phyloP scores from a whole-genome alignment of 805 yeast species.

The Torulaspora franciscae region DNA sequence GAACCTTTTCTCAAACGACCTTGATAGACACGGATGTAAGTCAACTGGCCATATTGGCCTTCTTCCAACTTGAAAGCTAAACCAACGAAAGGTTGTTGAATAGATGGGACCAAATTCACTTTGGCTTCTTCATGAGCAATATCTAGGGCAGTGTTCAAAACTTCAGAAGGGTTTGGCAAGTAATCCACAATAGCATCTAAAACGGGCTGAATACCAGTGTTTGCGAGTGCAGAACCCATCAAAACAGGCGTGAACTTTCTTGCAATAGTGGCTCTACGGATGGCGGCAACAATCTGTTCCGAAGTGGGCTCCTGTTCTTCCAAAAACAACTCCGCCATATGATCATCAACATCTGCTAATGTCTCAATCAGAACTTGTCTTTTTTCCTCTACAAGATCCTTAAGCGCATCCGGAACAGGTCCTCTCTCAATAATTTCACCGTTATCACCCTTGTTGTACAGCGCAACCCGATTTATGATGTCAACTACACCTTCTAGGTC shows the following conservation, averaged over 20 bases:
- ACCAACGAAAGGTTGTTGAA: conserved; percentile 80
- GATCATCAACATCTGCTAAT: conserved; percentile 97
- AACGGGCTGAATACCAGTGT: conserved; percentile 92
- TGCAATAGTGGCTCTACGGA: conserved; percentile 91
- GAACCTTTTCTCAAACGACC: conserved; percentile 90
- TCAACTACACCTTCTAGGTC: conserved; percentile 85
- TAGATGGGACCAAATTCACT: conserved; percentile 68
- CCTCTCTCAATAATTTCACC: conserved; percentile 73
- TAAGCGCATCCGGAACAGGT: conserved; percentile 73
- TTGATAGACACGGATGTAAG: conserved; percentile 95
- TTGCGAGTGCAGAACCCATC: conserved; percentile 98
- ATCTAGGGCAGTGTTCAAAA: conserved; percentile 86
- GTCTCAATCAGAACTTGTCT: conserved; percentile 83
- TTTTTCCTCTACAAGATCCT: conserved; percentile 83
- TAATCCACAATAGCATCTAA: conserved; percentile 94
- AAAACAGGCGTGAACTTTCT: conserved; percentile 98
- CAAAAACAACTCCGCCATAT: conserved; percentile 85
- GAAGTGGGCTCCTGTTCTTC: conserved; percentile 86
- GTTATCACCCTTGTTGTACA: conserved; percentile 83
- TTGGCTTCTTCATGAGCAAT: conserved; percentile 58
- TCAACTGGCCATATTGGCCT: conserved; percentile 95
- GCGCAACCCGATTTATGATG: conserved; percentile 78
- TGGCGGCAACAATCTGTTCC: conserved; percentile 81
- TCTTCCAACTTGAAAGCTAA: conserved; percentile 98
- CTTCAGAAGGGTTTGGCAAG: conserved; percentile 92